phyloP scores from a whole-genome alignment of 352 stramenopile species.

The Phytophthora idaei region DNA sequence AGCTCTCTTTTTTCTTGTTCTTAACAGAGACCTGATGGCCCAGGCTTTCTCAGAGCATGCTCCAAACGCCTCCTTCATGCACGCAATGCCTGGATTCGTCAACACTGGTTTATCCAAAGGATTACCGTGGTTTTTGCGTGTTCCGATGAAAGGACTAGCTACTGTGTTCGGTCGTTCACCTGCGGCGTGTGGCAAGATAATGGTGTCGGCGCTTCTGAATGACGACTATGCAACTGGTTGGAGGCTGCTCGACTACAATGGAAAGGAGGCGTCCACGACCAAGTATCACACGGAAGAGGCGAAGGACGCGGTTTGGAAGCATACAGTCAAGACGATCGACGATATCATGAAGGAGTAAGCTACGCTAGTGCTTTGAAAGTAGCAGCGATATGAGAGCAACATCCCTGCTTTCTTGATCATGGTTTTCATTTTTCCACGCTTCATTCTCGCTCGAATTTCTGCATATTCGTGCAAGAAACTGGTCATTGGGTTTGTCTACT shows the following conservation, averaged over 20 bases:
- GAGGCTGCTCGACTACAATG: conserved; percentile 31
- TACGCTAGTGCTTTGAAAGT: too few species aligned
- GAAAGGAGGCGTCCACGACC: conserved; percentile 15
- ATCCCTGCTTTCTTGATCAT: too few species aligned
- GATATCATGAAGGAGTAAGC: conserved; percentile 22
- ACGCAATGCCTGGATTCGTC: conserved; percentile 23
- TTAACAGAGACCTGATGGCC: conserved; percentile 28
- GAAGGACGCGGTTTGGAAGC: conserved; percentile 29
- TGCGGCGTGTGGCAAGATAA: conserved; percentile 26
- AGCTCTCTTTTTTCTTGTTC: background rate
- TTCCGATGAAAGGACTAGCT: conserved; percentile 8
- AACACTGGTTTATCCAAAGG: conserved; percentile 19
- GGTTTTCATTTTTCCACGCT: too few species aligned
- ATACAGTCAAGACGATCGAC: conserved; percentile 24
- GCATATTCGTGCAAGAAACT: too few species aligned
- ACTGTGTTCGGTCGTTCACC: conserved; percentile 17
- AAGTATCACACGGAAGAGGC: conserved; percentile 30
- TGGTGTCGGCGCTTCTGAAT: conserved; percentile 25
- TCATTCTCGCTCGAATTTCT: too few species aligned
- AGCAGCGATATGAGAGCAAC: too few species aligned
- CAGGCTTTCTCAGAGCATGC: conserved; percentile 29
- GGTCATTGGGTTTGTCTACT: too few species aligned
- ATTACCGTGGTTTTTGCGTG: conserved; percentile 17
- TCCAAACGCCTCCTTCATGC: conserved; percentile 28
- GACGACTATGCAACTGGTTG: conserved; percentile 26